These are phyloP conservation scores for Primulina eburnea DNA, from an alignment of 257 asterid genomes.

Conservation along the genomic window DNA sequence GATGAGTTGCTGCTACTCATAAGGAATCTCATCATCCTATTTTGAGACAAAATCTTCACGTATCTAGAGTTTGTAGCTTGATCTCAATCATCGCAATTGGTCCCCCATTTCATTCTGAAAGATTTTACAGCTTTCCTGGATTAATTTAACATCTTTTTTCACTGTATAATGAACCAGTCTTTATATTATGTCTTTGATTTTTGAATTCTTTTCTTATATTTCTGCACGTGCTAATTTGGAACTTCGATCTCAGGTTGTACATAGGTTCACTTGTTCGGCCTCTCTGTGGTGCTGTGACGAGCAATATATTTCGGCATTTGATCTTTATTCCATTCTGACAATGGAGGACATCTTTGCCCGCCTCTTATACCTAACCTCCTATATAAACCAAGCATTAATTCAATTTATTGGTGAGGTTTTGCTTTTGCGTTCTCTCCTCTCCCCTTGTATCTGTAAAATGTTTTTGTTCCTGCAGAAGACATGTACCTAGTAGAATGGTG, in stretches of 20 bases:
- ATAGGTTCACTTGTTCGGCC: slow-evolving; percentile 25
- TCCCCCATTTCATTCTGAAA: slow-evolving; percentile 3
- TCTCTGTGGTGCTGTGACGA: slow-evolving; percentile 32
- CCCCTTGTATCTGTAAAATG: neutral
- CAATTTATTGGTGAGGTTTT: slow-evolving; percentile 61
- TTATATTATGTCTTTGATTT: neutral
- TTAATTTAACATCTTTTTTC: neutral
- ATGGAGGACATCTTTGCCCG: slow-evolving; percentile 73
- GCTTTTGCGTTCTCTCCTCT: neutral
- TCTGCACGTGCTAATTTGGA: slow-evolving; percentile 13
- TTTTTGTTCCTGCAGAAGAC: slow-evolving; percentile 6
- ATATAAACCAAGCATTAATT: slow-evolving; percentile 40
- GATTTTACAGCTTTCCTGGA: neutral
- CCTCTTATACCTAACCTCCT: slow-evolving; percentile 61
- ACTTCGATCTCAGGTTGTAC: slow-evolving; percentile 26
- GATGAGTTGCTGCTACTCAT: slow-evolving; percentile 6
- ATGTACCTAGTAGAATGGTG: slow-evolving; percentile 20
- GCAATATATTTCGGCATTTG: slow-evolving; percentile 28
- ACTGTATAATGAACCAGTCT: neutral
- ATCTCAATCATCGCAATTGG: neutral
- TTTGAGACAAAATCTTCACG: neutral
- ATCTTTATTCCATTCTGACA: slow-evolving; percentile 27
- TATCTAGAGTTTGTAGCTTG: neutral
- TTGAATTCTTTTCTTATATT: slow-evolving; percentile 3
- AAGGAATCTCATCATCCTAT: slow-evolving; percentile 2